These are phyloP conservation scores for Crepidotus variabilis DNA, from an alignment of 768 basidiomycete genomes.

Conservation along the genomic window DNA sequence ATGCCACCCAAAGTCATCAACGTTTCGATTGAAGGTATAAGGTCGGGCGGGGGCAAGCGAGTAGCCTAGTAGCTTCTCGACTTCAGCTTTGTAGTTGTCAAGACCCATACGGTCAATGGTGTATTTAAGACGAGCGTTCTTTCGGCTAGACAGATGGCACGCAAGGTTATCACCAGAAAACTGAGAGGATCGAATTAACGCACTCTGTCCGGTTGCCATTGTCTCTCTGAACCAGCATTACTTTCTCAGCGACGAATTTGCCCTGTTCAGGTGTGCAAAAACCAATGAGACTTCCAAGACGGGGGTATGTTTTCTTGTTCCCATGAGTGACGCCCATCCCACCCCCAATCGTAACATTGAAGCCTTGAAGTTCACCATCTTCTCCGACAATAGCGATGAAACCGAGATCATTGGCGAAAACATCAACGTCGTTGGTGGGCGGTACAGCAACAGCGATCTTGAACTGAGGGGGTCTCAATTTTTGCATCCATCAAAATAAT, in stretches of 20 bases:
- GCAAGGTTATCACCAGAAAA: neutral
- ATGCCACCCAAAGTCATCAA: slow-evolving; percentile 94
- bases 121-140: slow-evolving; percentile 93
- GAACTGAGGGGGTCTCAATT: slow-evolving; percentile 50
- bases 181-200: slow-evolving; percentile 26
- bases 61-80: slow-evolving; percentile 86
- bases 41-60: slow-evolving; percentile 67
- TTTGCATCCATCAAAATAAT: neutral
- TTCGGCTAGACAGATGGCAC: slow-evolving; percentile 39
- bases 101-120: slow-evolving; percentile 96
- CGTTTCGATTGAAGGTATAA: slow-evolving; percentile 81
- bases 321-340: slow-evolving; percentile 99
- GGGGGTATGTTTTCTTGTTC: slow-evolving; percentile 98
- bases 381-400: slow-evolving; percentile 90
- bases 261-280: slow-evolving; percentile 92
- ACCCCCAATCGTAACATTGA: slow-evolving; percentile 92
- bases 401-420: slow-evolving; percentile 94
- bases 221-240: slow-evolving; percentile 93
- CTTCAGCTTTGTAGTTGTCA: slow-evolving; percentile 80
- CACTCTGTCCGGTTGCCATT: slow-evolving; percentile 94
- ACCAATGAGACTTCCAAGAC: slow-evolving; percentile 81
- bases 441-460: slow-evolving; percentile 97
- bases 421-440: slow-evolving; percentile 93
- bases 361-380: slow-evolving; percentile 77
- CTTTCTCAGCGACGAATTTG: slow-evolving; percentile 80